A percentile compares a stretch with the other conserved stretches of the same genome.
phyloP scores from a whole-genome alignment of 2,329 filamentous ascomycete species.

The Scopulariopsis brevicaulis region DNA sequence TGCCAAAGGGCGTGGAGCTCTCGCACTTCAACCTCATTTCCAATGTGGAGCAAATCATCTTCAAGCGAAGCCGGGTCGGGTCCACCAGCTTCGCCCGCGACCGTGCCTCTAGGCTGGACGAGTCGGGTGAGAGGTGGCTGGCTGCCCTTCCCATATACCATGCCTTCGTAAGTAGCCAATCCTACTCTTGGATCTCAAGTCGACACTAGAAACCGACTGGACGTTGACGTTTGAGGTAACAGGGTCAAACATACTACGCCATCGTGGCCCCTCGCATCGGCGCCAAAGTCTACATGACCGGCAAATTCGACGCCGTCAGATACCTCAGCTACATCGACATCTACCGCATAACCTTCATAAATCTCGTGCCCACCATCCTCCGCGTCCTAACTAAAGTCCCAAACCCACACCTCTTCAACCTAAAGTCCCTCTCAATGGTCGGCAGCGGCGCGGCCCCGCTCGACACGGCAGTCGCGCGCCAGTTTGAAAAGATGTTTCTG shows the following conservation, averaged over 20 bases:
- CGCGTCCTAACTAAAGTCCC: conserved; percentile 47
- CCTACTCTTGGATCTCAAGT: conserved; percentile 14
- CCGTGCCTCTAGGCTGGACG: conserved; percentile 29
- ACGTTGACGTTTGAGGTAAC: too few species aligned
- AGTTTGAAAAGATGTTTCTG: conserved; percentile 33
- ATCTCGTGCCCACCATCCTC: conserved; percentile 45
- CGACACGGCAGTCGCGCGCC: conserved; percentile 12
- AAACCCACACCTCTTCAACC: conserved; percentile 9
- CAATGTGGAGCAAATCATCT: conserved; percentile 36
- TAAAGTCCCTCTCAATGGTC: conserved; percentile 41
- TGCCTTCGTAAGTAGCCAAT: conserved; percentile 20
- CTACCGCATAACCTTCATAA: conserved; percentile 40
- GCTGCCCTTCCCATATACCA: conserved; percentile 44
- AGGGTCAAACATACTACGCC: conserved; percentile 36
- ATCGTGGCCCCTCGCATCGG: conserved; percentile 29
- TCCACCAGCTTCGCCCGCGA: not conserved
- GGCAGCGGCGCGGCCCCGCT: conserved; percentile 43
- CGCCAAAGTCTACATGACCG: conserved; percentile 43
- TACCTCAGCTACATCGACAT: conserved; percentile 37
- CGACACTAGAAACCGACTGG: too few species aligned
- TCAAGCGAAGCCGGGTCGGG: conserved; percentile 23
- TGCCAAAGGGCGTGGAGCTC: conserved; percentile 38
- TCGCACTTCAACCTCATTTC: conserved; percentile 36
- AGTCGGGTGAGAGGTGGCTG: conserved; percentile 38
- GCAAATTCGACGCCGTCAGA: conserved; percentile 39